Conservation (phyloP, 2,329 filamentous ascomycete genomes). For the Stagonosporopsis tanaceti region DNA sequence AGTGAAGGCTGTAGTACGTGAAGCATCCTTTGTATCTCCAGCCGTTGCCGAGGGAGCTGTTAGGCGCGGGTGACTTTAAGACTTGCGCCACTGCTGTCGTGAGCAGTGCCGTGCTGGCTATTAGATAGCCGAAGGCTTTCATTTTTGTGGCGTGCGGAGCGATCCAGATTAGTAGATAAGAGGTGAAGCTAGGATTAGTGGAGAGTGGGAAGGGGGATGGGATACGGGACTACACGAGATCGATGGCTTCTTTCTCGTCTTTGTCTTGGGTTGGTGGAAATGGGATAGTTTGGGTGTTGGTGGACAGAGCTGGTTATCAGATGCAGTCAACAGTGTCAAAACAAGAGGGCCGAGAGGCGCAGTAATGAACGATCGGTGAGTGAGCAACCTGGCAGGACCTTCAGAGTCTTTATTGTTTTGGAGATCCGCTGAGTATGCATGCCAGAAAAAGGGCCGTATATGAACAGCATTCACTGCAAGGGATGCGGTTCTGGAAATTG, state of each 20-base stretch:
- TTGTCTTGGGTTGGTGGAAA: background rate
- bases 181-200: background rate
- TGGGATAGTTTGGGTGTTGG: background rate
- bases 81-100: constrained; percentile 10
- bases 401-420: constrained; percentile 1
- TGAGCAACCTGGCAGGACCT: background rate
- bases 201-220: background rate
- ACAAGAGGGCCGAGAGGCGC: background rate
- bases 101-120: constrained; percentile 26
- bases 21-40: constrained; percentile 32
- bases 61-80: constrained; percentile 4
- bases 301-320: background rate
- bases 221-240: background rate
- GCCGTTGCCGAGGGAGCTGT: constrained; percentile 10
- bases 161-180: background rate
- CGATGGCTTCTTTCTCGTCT: background rate
- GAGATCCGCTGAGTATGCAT: background rate
- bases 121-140: constrained; percentile 28
- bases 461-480: constrained; percentile 9
- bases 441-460: background rate
- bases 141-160: constrained; percentile 9
- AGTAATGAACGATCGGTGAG: background rate
- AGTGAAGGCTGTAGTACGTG: constrained; percentile 5
- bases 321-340: background rate
- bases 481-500: background rate